A percentile compares a stretch with the other conserved stretches of the same genome.
phyloP scores from a whole-genome alignment of 352 stramenopile species.

The Pythium brassicae region DNA sequence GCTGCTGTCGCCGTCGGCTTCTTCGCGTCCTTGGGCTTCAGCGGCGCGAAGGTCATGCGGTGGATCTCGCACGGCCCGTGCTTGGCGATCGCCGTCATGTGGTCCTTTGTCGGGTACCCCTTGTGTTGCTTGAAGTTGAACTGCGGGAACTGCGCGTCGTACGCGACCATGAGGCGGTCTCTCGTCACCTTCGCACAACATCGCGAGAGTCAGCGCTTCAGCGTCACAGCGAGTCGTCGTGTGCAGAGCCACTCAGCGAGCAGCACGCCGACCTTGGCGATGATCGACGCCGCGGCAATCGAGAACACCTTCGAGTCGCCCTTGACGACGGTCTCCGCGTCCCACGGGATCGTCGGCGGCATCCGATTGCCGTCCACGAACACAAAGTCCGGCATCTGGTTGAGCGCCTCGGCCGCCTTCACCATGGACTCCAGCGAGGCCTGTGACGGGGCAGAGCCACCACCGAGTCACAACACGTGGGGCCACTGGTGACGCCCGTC shows the following conservation, averaged over 20 bases:
- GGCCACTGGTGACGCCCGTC: background rate
- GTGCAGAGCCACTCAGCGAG: background rate
- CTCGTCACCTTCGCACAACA: slow-evolving; percentile 80
- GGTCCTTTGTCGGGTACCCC: slow-evolving; percentile 93
- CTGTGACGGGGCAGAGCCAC: slow-evolving; percentile 7
- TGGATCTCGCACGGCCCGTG: slow-evolving; percentile 94
- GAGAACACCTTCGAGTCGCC: slow-evolving; percentile 94
- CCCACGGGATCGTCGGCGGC: slow-evolving; percentile 81
- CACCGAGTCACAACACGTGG: too few relatives aligned
- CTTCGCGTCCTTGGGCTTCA: slow-evolving; percentile 77
- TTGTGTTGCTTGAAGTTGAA: slow-evolving; percentile 97
- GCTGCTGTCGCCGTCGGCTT: slow-evolving; percentile 11
- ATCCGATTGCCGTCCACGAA: slow-evolving; percentile 96
- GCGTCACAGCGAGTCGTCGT: background rate
- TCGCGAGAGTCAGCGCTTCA: background rate
- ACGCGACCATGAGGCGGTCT: slow-evolving; percentile 96
- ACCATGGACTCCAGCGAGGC: slow-evolving; percentile 95
- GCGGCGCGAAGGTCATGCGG: slow-evolving; percentile 94
- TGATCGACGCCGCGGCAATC: slow-evolving; percentile 97
- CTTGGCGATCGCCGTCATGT: slow-evolving; percentile 86
- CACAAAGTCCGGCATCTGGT: slow-evolving; percentile 69
- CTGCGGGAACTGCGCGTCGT: slow-evolving; percentile 89
- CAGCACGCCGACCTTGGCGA: slow-evolving; percentile 84
- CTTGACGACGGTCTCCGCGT: slow-evolving; percentile 92
- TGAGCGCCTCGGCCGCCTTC: slow-evolving; percentile 75